A percentile compares a stretch with the other conserved stretches of the same genome.
Conservation (phyloP, 305 asterid genomes). For the Fraxinus albicans region DNA sequence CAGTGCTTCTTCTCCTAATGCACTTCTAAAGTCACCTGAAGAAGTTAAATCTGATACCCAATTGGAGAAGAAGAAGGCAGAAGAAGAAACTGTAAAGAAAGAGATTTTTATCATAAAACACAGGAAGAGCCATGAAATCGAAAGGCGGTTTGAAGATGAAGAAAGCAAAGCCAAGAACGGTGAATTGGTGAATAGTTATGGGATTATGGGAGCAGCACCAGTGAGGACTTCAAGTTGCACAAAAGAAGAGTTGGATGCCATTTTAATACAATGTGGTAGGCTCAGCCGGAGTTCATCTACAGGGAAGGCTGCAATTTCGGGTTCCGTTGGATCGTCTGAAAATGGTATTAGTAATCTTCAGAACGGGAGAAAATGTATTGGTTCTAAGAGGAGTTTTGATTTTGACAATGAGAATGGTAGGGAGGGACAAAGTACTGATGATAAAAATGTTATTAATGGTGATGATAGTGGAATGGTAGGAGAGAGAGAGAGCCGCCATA, state of each 20-base stretch:
- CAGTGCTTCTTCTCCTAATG: constrained; percentile 33
- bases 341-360: constrained; percentile 19
- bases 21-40: constrained; percentile 34
- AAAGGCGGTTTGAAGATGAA: constrained; percentile 45
- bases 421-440: constrained; percentile 22
- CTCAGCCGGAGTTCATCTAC: constrained; percentile 90
- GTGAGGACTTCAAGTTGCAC: constrained; percentile 89
- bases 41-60: constrained; percentile 32
- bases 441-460: constrained; percentile 23
- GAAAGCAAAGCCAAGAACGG: constrained; percentile 35
- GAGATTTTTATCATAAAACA: constrained; percentile 75
- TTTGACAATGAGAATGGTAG: constrained; percentile 59
- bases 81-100: constrained; percentile 57
- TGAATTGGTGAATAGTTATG: background rate
- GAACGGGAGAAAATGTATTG: constrained; percentile 64
- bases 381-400: constrained; percentile 86
- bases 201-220: constrained; percentile 33
- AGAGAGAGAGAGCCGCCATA: constrained; percentile 61
- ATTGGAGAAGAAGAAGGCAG: constrained; percentile 42
- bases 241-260: constrained; percentile 89
- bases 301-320: constrained; percentile 46
- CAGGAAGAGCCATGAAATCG: constrained; percentile 69
- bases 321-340: constrained; percentile 34
- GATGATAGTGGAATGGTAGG: constrained; percentile 41
- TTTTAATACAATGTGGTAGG: constrained; percentile 90